These are phyloP conservation scores for Irpex sp. DNA, from an alignment of 1,284 basidiomycete species.

Conservation along the genomic window DNA sequence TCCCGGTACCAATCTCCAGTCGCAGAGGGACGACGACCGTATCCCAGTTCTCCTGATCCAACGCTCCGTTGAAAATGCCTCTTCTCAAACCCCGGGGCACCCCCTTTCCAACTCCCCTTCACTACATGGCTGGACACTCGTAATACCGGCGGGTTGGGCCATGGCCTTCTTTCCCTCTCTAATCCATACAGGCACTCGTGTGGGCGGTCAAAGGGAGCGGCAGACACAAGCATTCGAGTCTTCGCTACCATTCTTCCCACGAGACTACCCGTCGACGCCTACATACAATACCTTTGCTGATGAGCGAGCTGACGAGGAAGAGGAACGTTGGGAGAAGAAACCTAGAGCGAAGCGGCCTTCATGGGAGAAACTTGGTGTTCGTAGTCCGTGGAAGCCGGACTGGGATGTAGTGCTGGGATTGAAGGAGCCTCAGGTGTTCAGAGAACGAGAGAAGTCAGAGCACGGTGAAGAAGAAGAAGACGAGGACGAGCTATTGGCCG, in stretches of 20 bases:
- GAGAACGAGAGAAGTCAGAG: constrained; percentile 23
- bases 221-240: constrained; percentile 78
- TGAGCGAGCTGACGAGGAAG: constrained; percentile 47
- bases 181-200: constrained; percentile 73
- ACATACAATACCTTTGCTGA: constrained; percentile 51
- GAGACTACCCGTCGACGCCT: constrained; percentile 64
- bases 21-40: constrained; percentile 72
- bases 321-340: constrained; percentile 69
- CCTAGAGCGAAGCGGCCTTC: constrained; percentile 84
- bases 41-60: constrained; percentile 82
- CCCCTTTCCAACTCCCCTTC: constrained; percentile 25
- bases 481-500: not conserved
- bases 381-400: constrained; percentile 73
- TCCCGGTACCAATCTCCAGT: constrained; percentile 69
- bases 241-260: constrained; percentile 73
- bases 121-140: constrained; percentile 81
- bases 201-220: constrained; percentile 79
- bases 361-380: constrained; percentile 61
- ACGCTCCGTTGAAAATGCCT: constrained; percentile 51
- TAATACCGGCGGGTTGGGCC: constrained; percentile 83
- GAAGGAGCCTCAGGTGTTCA: constrained; percentile 20
- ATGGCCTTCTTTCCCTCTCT: constrained; percentile 87
- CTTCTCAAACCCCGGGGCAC: constrained; percentile 23
- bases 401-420: constrained; percentile 67
- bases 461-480: not conserved